Percentiles rank a stretch among this genome's conserved stretches.
Conservation (phyloP, 768 basidiomycete genomes). For the Leccinum imitatum region DNA sequence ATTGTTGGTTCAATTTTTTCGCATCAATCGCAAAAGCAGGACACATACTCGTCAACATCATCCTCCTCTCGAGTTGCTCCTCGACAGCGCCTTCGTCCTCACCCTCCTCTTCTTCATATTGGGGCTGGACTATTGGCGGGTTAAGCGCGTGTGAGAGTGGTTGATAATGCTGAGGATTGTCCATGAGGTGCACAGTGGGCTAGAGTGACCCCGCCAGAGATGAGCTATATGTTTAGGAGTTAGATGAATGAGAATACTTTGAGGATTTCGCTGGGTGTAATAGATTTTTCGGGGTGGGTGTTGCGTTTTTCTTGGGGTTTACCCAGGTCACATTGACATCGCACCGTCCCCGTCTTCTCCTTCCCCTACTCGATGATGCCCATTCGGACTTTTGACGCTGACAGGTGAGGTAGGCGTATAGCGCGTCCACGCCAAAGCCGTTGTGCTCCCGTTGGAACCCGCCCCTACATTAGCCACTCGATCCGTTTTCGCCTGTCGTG, state of each 20-base stretch:
- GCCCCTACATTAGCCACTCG: too few relatives aligned
- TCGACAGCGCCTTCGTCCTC: conserved; percentile 74
- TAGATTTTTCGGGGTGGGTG: conserved; percentile 31
- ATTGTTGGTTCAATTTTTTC: neutral
- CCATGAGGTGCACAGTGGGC: conserved; percentile 32
- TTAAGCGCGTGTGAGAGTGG: conserved; percentile 77
- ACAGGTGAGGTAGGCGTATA: too few relatives aligned
- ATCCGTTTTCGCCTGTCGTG: too few relatives aligned
- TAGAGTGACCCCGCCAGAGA: conserved; percentile 5
- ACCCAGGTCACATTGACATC: too few relatives aligned
- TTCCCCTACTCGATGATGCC: too few relatives aligned
- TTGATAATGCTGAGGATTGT: conserved; percentile 80
- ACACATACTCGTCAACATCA: conserved; percentile 36
- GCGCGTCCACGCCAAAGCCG: too few relatives aligned
- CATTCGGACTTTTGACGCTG: too few relatives aligned
- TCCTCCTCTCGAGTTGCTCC: conserved; percentile 60
- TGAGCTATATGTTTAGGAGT: conserved; percentile 25
- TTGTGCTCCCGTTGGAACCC: too few relatives aligned
- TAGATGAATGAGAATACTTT: conserved; percentile 21
- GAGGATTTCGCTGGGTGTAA: conserved; percentile 32
- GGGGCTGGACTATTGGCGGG: conserved; percentile 42
- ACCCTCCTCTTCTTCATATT: conserved; percentile 58
- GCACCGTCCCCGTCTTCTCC: too few relatives aligned
- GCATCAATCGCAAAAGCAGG: conserved; percentile 9
- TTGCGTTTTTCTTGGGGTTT: neutral